Conservation (phyloP, 1,284 basidiomycete species). For the Boletus semigastroideus region DNA sequence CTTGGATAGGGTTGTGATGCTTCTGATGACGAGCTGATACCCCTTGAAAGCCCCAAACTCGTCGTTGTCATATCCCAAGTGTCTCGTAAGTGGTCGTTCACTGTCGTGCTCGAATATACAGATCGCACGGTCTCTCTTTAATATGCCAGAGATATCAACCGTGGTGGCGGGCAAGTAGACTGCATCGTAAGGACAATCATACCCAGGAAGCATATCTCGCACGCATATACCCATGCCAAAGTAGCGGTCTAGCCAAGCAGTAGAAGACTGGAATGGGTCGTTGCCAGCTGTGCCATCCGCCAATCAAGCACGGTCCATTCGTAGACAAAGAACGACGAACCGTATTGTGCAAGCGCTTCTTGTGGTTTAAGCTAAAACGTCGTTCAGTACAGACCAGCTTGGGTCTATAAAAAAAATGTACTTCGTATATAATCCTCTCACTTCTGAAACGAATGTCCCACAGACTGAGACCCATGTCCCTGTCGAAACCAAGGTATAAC, state of each 20-base stretch:
- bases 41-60: conserved; percentile 61
- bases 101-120: conserved; percentile 67
- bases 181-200: conserved; percentile 66
- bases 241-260: conserved; percentile 64
- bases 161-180: conserved; percentile 59
- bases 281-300: conserved; percentile 45
- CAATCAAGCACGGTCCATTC: not conserved
- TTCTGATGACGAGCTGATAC: conserved; percentile 56
- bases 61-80: conserved; percentile 49
- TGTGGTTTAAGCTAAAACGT: conserved; percentile 49
- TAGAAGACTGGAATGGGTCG: conserved; percentile 62
- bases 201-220: conserved; percentile 57
- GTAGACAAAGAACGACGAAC: conserved; percentile 25
- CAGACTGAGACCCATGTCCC: conserved; percentile 65
- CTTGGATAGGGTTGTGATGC: conserved; percentile 62
- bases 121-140: conserved; percentile 51
- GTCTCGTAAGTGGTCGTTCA: conserved; percentile 56
- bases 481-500: conserved; percentile 60
- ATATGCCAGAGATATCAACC: conserved; percentile 43
- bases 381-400: not conserved
- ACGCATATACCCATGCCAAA: conserved; percentile 62
- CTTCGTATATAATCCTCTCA: conserved; percentile 66
- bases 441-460: conserved; percentile 66
- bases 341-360: conserved; percentile 63
- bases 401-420: conserved; percentile 15